Percentiles rank a stretch among this genome's conserved stretches.
These are phyloP conservation scores for Macrolepiota fuliginosa DNA, from an alignment of 768 basidiomycete species.

Conservation along the genomic window DNA sequence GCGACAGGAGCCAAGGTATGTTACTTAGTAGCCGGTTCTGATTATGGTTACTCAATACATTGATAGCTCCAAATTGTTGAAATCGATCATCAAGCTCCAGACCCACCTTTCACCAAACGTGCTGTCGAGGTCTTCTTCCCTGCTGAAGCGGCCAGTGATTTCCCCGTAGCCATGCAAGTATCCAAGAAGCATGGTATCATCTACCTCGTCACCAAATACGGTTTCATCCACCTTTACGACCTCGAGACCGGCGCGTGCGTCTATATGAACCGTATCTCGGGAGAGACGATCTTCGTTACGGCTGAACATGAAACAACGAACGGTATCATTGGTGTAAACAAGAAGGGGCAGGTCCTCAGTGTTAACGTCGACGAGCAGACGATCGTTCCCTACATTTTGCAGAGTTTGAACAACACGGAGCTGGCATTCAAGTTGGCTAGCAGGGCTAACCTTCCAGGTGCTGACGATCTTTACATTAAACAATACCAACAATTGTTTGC, in stretches of 20 bases:
- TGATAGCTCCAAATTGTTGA: constrained; percentile 94
- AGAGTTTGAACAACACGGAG: constrained; percentile 93
- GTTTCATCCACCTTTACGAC: constrained; percentile 99
- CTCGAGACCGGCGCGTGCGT: constrained; percentile 96
- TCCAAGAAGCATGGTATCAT: constrained; percentile 96
- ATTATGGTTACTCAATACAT: constrained; percentile 9
- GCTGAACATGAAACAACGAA: constrained; percentile 92
- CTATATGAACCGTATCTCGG: constrained; percentile 99
- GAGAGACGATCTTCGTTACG: constrained; percentile 99
- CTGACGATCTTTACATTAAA: constrained; percentile 93
- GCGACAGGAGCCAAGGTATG: constrained; percentile 97
- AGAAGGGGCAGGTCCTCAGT: constrained; percentile 97
- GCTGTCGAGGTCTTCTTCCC: constrained; percentile 99
- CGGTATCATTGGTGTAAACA: constrained; percentile 99
- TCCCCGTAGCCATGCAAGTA: constrained; percentile 99
- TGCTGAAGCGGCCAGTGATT: constrained; percentile 95
- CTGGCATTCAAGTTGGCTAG: constrained; percentile 98
- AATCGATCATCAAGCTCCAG: constrained; percentile 92
- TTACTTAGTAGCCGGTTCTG: constrained; percentile 1
- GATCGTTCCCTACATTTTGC: constrained; percentile 92
- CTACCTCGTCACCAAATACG: constrained; percentile 97
- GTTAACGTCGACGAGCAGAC: constrained; percentile 97
- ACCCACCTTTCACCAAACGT: constrained; percentile 94
- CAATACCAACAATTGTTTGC: constrained; percentile 93
- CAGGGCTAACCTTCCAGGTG: constrained; percentile 93